Conservation (phyloP, 2,329 filamentous ascomycete genomes). For the Neofusicoccum sp. region DNA sequence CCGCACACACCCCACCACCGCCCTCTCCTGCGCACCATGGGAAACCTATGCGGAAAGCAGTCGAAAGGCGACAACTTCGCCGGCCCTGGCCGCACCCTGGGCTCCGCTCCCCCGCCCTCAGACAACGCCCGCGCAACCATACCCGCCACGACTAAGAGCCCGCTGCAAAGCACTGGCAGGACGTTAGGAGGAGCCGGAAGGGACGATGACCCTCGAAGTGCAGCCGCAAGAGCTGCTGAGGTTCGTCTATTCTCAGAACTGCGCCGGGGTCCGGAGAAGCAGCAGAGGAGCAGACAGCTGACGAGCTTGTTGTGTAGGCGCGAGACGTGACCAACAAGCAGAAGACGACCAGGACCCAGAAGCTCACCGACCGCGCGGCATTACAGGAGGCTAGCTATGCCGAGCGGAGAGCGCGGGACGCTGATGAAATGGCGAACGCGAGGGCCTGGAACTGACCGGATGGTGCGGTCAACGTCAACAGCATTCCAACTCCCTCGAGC, state of each 20-base stretch:
- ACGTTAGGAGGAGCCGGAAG: slow-evolving; percentile 58
- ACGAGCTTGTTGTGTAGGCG: background rate
- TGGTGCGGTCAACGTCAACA: no score
- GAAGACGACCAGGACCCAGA: slow-evolving; percentile 58
- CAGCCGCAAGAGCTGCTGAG: slow-evolving; percentile 81
- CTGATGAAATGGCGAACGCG: slow-evolving; percentile 60
- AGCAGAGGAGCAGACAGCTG: background rate
- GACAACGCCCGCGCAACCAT: slow-evolving; percentile 34
- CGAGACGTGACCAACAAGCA: background rate
- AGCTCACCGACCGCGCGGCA: slow-evolving; percentile 67
- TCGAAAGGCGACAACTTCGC: slow-evolving; percentile 56
- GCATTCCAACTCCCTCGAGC: no score
- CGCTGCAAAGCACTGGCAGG: slow-evolving; percentile 57
- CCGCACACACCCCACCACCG: background rate
- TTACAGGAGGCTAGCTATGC: slow-evolving; percentile 66
- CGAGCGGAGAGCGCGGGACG: slow-evolving; percentile 64
- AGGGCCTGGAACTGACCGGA: slow-evolving; percentile 54
- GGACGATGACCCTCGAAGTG: slow-evolving; percentile 54
- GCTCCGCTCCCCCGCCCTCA: slow-evolving; percentile 49
- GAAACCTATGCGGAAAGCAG: slow-evolving; percentile 77
- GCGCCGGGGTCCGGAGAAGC: background rate
- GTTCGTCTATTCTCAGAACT: slow-evolving; percentile 50
- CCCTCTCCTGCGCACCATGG: slow-evolving; percentile 57
- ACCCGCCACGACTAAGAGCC: slow-evolving; percentile 36
- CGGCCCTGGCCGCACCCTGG: slow-evolving; percentile 70